These are phyloP conservation scores for Beauveria medogensis DNA, from an alignment of 2,329 filamentous ascomycete species.

Conservation along the genomic window DNA sequence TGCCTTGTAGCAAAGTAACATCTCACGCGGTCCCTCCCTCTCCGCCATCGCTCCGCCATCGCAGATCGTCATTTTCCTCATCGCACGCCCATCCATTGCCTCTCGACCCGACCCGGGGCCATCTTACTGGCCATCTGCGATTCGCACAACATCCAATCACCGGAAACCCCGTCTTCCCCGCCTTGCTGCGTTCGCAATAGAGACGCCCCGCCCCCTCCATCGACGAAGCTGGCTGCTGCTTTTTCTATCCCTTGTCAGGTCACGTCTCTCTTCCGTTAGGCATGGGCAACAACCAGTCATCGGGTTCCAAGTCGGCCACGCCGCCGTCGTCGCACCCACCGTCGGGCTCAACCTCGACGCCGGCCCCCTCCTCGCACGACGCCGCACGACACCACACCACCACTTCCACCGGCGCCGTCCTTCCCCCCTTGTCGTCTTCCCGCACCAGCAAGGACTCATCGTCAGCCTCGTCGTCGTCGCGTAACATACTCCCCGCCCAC, in stretches of 20 bases:
- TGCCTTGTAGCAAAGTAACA: neutral
- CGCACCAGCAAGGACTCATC: constrained; percentile 11
- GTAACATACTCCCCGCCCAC: constrained; percentile 48
- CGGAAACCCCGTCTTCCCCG: constrained; percentile 5
- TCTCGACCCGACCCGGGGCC: neutral
- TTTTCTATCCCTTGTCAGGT: neutral
- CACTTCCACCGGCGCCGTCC: neutral
- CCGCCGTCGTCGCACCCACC: constrained; percentile 15
- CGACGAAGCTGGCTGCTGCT: neutral
- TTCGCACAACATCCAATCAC: neutral
- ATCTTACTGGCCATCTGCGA: neutral
- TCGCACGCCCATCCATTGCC: neutral
- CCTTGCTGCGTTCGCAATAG: neutral
- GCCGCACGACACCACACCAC: neutral
- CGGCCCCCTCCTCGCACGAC: neutral
- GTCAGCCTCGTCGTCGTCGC: constrained; percentile 27
- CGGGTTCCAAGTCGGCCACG: constrained; percentile 28
- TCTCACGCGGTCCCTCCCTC: neutral
- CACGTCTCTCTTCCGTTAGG: neutral
- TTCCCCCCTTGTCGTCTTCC: neutral
- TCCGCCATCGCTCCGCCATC: neutral
- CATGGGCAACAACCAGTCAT: constrained; percentile 33
- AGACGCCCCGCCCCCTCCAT: constrained; percentile 1
- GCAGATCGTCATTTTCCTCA: neutral
- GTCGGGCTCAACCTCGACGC: constrained; percentile 16